Evolutionary conservation across 768 basidiomycete species (phyloP).

Genomic region (Tricholoma sp.): DNA sequence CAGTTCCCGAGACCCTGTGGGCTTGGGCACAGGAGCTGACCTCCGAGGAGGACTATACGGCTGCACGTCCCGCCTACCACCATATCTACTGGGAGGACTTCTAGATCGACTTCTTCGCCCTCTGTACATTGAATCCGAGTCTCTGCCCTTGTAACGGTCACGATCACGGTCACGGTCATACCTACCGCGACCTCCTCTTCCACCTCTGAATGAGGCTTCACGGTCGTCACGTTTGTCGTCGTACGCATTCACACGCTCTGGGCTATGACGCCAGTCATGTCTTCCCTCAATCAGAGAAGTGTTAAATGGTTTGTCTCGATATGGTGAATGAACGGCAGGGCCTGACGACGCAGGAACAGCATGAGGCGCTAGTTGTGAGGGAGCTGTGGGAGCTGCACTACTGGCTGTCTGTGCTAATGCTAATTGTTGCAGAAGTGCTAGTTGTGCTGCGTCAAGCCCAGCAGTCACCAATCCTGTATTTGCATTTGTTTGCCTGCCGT

Average conservation of each 20-base stretch:
- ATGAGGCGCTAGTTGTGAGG: conserved; percentile 25
- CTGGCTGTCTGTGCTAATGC: conserved; percentile 61
- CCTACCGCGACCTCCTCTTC: conserved; percentile 55
- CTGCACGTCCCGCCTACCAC: conserved; percentile 43
- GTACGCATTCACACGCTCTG: conserved; percentile 44
- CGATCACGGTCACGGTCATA: conserved; percentile 56
- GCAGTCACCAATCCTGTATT: conserved; percentile 37
- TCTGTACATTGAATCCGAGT: conserved; percentile 26
- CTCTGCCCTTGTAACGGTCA: conserved; percentile 47
- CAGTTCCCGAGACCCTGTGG: conserved; percentile 17
- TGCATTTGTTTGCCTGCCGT: conserved; percentile 56
- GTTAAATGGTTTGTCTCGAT: conserved; percentile 42
- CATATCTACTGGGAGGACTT: conserved; percentile 63
- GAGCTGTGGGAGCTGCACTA: conserved; percentile 24
- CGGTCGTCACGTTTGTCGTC: conserved; percentile 50
- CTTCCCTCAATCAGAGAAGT: conserved; percentile 34
- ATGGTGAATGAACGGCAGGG: conserved; percentile 26
- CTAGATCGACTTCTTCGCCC: conserved; percentile 63
- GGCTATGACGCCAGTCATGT: conserved; percentile 44
- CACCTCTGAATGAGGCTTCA: conserved; percentile 44
- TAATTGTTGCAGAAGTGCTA: conserved; percentile 75
- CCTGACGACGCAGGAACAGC: conserved; percentile 28
- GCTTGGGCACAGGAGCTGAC: conserved; percentile 25
- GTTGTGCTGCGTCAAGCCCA: conserved; percentile 47
- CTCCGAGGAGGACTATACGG: conserved; percentile 59